Evolutionary conservation across 2,329 filamentous ascomycete genomes (phyloP).

Genomic region (Aphanocladium album): DNA sequence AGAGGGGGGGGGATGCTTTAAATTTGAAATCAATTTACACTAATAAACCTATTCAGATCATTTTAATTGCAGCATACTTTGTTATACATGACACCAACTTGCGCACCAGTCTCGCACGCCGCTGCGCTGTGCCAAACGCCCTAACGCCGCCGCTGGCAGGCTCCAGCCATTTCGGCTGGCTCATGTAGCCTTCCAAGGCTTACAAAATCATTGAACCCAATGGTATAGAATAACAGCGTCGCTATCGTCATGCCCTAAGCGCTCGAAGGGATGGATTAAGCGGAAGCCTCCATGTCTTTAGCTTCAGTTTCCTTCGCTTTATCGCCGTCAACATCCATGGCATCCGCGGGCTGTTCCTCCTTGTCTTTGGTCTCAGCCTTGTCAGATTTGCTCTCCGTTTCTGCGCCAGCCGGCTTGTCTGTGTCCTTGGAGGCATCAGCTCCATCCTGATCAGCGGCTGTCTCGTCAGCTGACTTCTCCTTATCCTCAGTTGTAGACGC

Average conservation of each 20-base stretch:
- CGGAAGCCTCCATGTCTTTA: background rate
- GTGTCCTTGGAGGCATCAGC: background rate
- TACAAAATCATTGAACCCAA: background rate
- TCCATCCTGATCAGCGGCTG: background rate
- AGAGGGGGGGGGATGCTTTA: background rate
- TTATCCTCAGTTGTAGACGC: constrained; percentile 16
- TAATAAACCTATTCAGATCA: background rate
- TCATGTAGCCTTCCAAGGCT: background rate
- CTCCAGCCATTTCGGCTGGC: background rate
- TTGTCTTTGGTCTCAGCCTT: constrained; percentile 17
- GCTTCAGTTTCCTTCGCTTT: constrained; percentile 22
- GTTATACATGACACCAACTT: constrained; percentile 3
- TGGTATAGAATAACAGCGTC: background rate
- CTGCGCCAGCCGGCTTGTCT: constrained; percentile 13
- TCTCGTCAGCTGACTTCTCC: constrained; percentile 18
- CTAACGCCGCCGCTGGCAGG: constrained; percentile 5
- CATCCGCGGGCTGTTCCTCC: constrained; percentile 21
- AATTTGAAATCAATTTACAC: background rate
- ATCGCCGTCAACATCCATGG: constrained; percentile 30
- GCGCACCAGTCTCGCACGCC: background rate
- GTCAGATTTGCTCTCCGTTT: constrained; percentile 12
- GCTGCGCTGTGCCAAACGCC: background rate
- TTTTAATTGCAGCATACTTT: background rate
- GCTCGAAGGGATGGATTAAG: background rate
- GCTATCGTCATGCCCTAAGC: background rate